Evolutionary conservation across 148 eudicot species (phyloP), one percentile per base, ranked within the genome.

Genomic region (Camellia granthamiana): DNA sequence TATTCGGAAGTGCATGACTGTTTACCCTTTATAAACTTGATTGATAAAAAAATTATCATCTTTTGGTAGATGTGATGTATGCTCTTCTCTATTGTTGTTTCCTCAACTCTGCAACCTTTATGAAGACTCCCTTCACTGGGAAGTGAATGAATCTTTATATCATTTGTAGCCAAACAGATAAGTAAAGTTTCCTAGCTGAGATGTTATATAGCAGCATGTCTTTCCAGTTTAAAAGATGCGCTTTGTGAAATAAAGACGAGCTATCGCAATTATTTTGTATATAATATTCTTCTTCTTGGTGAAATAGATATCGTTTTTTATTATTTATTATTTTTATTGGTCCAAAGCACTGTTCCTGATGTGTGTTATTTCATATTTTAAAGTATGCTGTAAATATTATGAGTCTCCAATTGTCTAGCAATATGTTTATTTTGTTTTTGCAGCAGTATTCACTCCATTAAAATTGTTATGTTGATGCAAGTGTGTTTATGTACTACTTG

Each of bases 121-220:
- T 72, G 42, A 23, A 11, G 38, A 21, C 61, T 21, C 61, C 44
- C 43, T 72, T 72, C 60, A 51, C 41, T 51, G 58, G 72, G 6
- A 46, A 69, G 55, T 49, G 14, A 46, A 47, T n/a, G 54, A 69
- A 69, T 46, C 73, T 18, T 7, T 54, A 69, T 44, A 7, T 5
- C 16, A 67, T 23, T 38, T 68, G 15, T 68, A 68, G 51, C 38
- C 14, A 0, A 70, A 70, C 47, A 47, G 30, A 13, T n/a, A 70
- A 23, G 41, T 70, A 49, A 16, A 70, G 74, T 70, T 70, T 70
- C 30, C 72, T 15, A 70, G 56, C 74, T 47, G 74, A 70, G 74
- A 46, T 14, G 56, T 23, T 71, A 49, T 71, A 46, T 23, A 19
- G 2, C 56, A 49, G 54, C 19, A 43, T 69, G 54, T 19, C 47